Percentiles rank a stretch among this genome's conserved stretches.
Conservation (phyloP, 2,329 filamentous ascomycete genomes). For the Colletotrichum sansevieriae region DNA sequence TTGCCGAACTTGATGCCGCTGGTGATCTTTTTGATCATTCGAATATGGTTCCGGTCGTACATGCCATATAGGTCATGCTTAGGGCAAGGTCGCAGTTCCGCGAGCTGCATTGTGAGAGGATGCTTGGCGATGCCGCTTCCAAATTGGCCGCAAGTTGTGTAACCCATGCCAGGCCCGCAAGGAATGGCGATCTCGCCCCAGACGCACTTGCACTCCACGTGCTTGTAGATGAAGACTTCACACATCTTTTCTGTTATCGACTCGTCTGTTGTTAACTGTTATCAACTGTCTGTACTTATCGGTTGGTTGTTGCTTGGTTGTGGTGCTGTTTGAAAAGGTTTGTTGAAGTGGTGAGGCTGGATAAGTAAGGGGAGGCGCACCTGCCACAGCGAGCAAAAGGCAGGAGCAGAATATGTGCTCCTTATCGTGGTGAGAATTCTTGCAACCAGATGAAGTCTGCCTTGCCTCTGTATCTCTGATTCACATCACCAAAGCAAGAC, state of each 20-base stretch:
- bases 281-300: too few species aligned
- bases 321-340: too few species aligned
- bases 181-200: slow-evolving; percentile 63
- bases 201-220: slow-evolving; percentile 63
- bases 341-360: too few species aligned
- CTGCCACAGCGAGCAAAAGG: too few species aligned
- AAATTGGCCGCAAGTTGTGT: slow-evolving; percentile 61
- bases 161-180: slow-evolving; percentile 64
- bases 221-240: slow-evolving; percentile 60
- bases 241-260: slow-evolving; percentile 56
- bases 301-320: too few species aligned
- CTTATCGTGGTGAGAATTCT: too few species aligned
- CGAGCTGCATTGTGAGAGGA: slow-evolving; percentile 52
- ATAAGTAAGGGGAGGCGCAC: too few species aligned
- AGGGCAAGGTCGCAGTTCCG: slow-evolving; percentile 55
- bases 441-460: too few species aligned
- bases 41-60: slow-evolving; percentile 63
- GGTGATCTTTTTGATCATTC: slow-evolving; percentile 60
- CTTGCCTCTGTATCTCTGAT: too few species aligned
- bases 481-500: too few species aligned
- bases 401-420: too few species aligned
- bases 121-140: slow-evolving; percentile 49
- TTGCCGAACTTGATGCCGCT: slow-evolving; percentile 62
- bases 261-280: too few species aligned
- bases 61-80: slow-evolving; percentile 53